Conservation (phyloP, 306 rosid species). For the Chamaecrista fasciculata region DNA sequence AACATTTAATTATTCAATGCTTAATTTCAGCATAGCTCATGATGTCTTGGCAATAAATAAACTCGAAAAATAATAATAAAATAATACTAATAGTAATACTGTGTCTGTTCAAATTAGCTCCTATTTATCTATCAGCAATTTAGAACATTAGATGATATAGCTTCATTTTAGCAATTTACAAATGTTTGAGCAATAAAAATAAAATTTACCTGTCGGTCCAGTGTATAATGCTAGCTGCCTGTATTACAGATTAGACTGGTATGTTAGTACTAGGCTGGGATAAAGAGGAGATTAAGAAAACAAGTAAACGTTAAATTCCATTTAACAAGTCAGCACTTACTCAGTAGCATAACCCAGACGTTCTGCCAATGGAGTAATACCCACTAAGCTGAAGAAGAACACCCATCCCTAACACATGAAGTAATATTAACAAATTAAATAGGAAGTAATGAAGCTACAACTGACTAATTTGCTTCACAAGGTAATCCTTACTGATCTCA, state of each 20-base stretch:
- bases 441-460: background rate
- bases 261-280: slow-evolving; percentile 18
- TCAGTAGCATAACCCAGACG: slow-evolving; percentile 89
- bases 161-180: background rate
- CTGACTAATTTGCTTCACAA: background rate
- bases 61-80: background rate
- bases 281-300: background rate
- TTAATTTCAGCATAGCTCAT: background rate
- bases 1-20: background rate
- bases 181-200: background rate
- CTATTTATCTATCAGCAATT: background rate
- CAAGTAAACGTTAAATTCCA: background rate
- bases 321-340: slow-evolving; percentile 39
- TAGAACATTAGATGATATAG: background rate
- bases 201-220: slow-evolving; percentile 74
- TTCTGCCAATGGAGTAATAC: slow-evolving; percentile 83
- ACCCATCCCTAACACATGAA: slow-evolving; percentile 67
- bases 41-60: background rate
- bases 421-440: background rate
- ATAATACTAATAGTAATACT: no score
- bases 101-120: background rate
- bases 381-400: slow-evolving; percentile 74
- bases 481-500: background rate
- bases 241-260: slow-evolving; percentile 25
- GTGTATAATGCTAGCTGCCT: slow-evolving; percentile 95